These are phyloP conservation scores for Clonostachys byssicola DNA, from an alignment of 2,329 filamentous ascomycete species.

Conservation along the genomic window DNA sequence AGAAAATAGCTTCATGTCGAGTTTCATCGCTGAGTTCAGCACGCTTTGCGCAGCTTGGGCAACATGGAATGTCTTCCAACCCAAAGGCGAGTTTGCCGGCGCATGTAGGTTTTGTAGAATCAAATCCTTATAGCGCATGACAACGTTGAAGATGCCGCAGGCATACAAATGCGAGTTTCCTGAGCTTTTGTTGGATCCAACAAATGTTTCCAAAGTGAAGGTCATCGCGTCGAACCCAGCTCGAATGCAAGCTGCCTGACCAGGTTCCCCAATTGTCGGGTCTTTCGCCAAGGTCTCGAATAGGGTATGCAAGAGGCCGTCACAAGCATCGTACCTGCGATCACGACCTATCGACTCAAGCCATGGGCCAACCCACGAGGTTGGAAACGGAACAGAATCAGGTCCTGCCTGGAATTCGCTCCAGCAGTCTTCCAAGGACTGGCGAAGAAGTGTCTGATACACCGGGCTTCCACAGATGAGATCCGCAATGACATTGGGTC, in stretches of 20 bases:
- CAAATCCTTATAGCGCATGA: slow-evolving; percentile 57
- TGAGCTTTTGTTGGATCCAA: slow-evolving; percentile 36
- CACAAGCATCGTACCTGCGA: slow-evolving; percentile 75
- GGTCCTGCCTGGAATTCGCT: slow-evolving; percentile 30
- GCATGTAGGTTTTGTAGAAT: slow-evolving; percentile 37
- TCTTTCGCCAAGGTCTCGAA: slow-evolving; percentile 60
- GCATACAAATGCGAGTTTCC: slow-evolving; percentile 57
- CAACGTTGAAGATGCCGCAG: slow-evolving; percentile 61
- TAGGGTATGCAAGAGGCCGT: slow-evolving; percentile 72
- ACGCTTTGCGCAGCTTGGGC: slow-evolving; percentile 36
- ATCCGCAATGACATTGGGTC: slow-evolving; percentile 77
- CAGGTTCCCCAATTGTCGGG: slow-evolving; percentile 46
- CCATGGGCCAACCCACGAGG: slow-evolving; percentile 76
- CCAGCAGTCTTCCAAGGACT: slow-evolving; percentile 48
- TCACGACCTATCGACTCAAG: slow-evolving; percentile 71
- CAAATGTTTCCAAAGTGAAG: slow-evolving; percentile 52
- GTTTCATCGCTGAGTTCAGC: slow-evolving; percentile 49
- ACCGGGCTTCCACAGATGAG: slow-evolving; percentile 72
- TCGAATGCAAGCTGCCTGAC: slow-evolving; percentile 57
- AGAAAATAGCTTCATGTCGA: slow-evolving; percentile 36
- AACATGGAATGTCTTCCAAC: slow-evolving; percentile 33
- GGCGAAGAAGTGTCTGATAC: slow-evolving; percentile 56
- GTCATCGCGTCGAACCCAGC: slow-evolving; percentile 59
- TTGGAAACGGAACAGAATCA: slow-evolving; percentile 56
- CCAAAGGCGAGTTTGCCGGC: slow-evolving; percentile 16